Conservation (phyloP, 2,329 filamentous ascomycete genomes). For the Zasmidium cellare region DNA sequence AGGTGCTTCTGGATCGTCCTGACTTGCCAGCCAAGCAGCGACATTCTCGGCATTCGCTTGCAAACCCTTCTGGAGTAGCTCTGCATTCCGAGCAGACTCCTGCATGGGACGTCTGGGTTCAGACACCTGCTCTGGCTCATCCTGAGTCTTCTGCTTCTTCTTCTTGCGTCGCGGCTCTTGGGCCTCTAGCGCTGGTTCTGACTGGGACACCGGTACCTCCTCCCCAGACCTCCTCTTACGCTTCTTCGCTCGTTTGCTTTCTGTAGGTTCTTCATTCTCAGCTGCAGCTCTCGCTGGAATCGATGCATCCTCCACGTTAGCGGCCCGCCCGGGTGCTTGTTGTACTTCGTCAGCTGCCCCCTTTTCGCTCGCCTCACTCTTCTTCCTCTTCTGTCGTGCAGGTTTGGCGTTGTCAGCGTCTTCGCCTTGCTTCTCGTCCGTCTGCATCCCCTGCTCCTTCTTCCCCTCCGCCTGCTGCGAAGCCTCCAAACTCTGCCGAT, state of each 20-base stretch:
- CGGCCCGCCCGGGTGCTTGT: no score
- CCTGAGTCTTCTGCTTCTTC: not conserved
- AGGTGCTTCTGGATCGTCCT: not conserved
- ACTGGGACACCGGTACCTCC: not conserved
- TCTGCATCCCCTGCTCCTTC: not conserved
- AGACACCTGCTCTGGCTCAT: not conserved
- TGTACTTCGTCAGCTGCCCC: no score
- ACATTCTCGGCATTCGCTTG: constrained; percentile 6
- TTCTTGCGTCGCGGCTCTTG: not conserved
- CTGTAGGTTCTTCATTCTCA: not conserved
- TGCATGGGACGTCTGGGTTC: not conserved
- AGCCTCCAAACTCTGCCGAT: not conserved
- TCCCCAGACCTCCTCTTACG: not conserved
- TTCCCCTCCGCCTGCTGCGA: not conserved
- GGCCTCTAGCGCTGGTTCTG: not conserved
- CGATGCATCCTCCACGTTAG: not conserved
- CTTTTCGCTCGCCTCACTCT: no score
- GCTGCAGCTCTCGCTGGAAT: not conserved
- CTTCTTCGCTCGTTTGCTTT: not conserved
- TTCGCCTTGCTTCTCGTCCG: not conserved
- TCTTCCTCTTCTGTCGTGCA: constrained; percentile 1
- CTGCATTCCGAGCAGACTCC: not conserved
- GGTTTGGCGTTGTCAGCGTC: not conserved
- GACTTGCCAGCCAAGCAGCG: constrained; percentile 11
- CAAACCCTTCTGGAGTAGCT: not conserved